A percentile compares a stretch with the other conserved stretches of the same genome.
phyloP scores from a whole-genome alignment of 225 moss, liverwort and hornwort species.

The Bryoerythrophyllum caledonicum region DNA sequence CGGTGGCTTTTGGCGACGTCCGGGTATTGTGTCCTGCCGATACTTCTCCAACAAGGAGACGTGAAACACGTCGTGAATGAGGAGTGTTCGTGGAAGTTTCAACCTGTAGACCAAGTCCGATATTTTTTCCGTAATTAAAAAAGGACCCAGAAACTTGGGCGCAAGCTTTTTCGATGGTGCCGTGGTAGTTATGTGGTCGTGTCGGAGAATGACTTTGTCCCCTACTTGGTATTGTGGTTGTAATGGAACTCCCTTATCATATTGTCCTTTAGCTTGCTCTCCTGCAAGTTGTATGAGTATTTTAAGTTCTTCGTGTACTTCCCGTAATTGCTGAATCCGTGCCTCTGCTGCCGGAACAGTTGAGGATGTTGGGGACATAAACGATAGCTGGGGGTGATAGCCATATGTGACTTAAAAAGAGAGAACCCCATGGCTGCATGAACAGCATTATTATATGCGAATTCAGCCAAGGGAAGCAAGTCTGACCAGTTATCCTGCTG shows the following conservation, averaged over 20 bases:
- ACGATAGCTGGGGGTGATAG: background rate
- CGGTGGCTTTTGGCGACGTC: too few species aligned
- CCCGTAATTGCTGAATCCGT: background rate
- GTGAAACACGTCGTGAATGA: too few species aligned
- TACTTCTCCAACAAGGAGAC: too few species aligned
- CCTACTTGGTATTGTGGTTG: background rate
- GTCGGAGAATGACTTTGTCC: background rate
- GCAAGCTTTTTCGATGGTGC: too few species aligned
- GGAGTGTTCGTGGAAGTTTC: too few species aligned
- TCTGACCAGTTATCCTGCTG: background rate
- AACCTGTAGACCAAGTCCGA: too few species aligned
- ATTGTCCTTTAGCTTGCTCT: background rate
- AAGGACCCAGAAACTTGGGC: too few species aligned
- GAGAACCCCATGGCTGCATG: background rate
- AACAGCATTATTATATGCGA: background rate
- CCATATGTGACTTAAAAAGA: background rate
- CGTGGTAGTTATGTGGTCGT: background rate
- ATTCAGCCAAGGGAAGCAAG: background rate
- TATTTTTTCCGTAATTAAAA: too few species aligned
- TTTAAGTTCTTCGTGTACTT: background rate
- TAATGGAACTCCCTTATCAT: accelerated
- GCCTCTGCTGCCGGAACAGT: background rate
- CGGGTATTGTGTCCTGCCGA: too few species aligned
- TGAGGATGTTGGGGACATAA: background rate
- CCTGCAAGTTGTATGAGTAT: background rate